Conservation (phyloP, 306 rosid genomes). For the Vicia sativa region DNA sequence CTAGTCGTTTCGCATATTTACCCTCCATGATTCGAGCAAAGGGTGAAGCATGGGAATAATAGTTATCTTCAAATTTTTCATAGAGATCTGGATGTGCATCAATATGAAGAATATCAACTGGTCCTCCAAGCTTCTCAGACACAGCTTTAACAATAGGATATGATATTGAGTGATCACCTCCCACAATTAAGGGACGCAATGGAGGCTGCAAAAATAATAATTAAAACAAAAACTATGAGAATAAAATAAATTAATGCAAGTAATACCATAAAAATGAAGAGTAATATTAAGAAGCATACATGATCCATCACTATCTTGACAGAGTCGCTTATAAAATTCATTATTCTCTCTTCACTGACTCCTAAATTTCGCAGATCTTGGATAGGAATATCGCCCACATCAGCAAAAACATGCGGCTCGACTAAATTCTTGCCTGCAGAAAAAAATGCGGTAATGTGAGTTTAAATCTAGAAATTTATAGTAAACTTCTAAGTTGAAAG, state of each 20-base stretch:
- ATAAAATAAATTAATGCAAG: background rate
- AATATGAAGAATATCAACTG: slow-evolving; percentile 79
- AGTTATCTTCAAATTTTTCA: slow-evolving; percentile 72
- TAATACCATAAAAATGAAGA: background rate
- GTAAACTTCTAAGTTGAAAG: too few relatives aligned
- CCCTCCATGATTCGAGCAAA: slow-evolving; percentile 97
- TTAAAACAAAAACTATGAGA: slow-evolving; percentile 6
- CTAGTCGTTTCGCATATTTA: slow-evolving; percentile 76
- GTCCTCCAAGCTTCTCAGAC: slow-evolving; percentile 88
- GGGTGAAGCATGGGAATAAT: slow-evolving; percentile 84
- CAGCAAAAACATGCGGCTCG: slow-evolving; percentile 73
- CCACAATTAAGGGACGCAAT: slow-evolving; percentile 77
- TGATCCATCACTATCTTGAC: slow-evolving; percentile 88
- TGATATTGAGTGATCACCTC: slow-evolving; percentile 91
- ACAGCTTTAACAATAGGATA: slow-evolving; percentile 82
- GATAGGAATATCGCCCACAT: slow-evolving; percentile 81
- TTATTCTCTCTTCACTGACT: slow-evolving; percentile 64
- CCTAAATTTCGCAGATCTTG: slow-evolving; percentile 69
- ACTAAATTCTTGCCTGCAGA: slow-evolving; percentile 29
- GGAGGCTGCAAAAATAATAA: slow-evolving; percentile 57
- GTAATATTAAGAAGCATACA: too few relatives aligned
- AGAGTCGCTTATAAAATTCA: slow-evolving; percentile 80
- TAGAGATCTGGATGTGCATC: slow-evolving; percentile 94
- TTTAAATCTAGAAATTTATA: too few relatives aligned
- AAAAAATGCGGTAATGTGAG: too few relatives aligned